Base-by-base conservation (phyloP, 345 rosid species). In the Alliaria petiolata region DNA sequence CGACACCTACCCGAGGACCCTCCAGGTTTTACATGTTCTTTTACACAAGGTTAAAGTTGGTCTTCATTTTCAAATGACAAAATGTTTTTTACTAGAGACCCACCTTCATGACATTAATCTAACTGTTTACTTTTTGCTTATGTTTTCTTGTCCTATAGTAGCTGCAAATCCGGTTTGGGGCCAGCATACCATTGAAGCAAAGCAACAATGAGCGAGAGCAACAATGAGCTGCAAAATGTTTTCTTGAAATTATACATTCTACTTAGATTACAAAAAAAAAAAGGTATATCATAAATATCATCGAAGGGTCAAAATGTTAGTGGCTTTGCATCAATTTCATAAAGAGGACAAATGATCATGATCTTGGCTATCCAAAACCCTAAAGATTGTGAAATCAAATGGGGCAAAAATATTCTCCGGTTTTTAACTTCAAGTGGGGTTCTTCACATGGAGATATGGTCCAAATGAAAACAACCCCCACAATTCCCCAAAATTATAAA, bases 401-500 rank as follows among this genome's bases (percentile, higher is more conserved):
- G 70, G 58, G 57, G 17, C 61, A 44, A 53, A 44, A 52, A 28
- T 72, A 72, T 68, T 76, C 69, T 69, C 51, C 47, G 20, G 55
- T 2, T 68, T 80, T 49, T 67, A 57, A 43, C 59, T 58, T 56
- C 57, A 51, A 57, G 57, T 64, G 62, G n/a, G n/a, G 39, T 59
- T 66, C 62, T 70, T 59, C 68, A 65, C 77, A 61, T 79, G 74
- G 74, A 38, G 61, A 61, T 63, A 66, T 75, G 82, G 80, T 69
- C 80, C 75, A 38, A 55, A 55, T 55, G 77, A 62, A 67, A 76
- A 53, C 55, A 75, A 68, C 54, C 59, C 59, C 56, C 64, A 55
- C 75, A 54, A 56, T 51, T 62, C 67, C 69, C 67, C 65, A 42
- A 66, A 55, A 46, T 46, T 70, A 10, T 59, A 40, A 40, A 65